Evolutionary conservation across 2,329 filamentous ascomycete species (phyloP), one percentile per base, ranked within the genome.

Genomic region (Thelonectria discophora): DNA sequence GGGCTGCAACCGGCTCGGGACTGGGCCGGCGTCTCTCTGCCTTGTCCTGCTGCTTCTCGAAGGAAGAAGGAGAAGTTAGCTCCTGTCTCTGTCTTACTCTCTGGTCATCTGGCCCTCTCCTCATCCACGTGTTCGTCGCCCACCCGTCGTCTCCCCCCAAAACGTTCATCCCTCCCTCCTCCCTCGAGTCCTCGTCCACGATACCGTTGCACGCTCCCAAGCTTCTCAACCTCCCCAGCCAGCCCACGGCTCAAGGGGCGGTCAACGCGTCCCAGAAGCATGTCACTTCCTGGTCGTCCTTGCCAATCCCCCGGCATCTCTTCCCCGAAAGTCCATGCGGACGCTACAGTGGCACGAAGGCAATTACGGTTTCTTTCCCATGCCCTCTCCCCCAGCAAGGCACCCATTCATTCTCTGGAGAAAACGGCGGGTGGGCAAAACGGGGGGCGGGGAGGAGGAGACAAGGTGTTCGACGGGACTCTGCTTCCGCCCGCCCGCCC

Each of bases 21-120:
- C 54, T 32, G 34, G 60, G 60, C 39, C 62, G 64, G 43, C 52
- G 57, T 48, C 50, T 45, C 53, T 30, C 57, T 58, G 49, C 32
- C 32, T 45, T 11, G 17, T 47, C 21, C 27, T 20, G 47, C 42
- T 47, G 43, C 27, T 20, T 40, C 42, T 40, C 32, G 40, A 11
- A 24, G 24, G 39, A 58, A 49, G 21, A 47, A 55, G 37, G 56
- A 48, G 47, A 42, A 58, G 62, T 67, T 59, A 70, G 67, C 60
- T 51, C 15, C 17, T 42, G n/a, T n/a, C n/a, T n/a, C n/a, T n/a
- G n/a, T n/a, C n/a, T n/a, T n/a, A n/a, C n/a, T n/a, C n/a, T n/a
- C 24, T 24, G 24, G 24, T 24, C 24, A 24, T 24, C 24, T 24
- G 24, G 24, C 7, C 24, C 24, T 24, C 24, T 11, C 10, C 12